Evolutionary conservation across 352 stramenopile genomes (phyloP), one percentile per base, ranked within the genome.

Genomic region (Phytophthora lateralis): DNA sequence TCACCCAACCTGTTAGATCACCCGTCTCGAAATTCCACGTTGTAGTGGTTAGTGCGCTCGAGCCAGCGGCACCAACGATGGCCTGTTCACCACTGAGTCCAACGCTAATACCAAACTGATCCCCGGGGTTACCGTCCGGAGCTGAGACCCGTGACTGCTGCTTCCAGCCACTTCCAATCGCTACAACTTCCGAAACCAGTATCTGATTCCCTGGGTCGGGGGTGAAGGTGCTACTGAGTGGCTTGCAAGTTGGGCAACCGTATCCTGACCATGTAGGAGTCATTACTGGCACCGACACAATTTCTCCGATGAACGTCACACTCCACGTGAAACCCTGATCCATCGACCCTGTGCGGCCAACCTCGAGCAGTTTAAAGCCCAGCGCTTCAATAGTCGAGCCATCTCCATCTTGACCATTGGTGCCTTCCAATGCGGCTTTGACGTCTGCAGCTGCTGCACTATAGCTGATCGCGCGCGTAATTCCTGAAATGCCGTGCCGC

Each of bases 11-110:
- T 0, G 82, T 89, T 34, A 99, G 73, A 60, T 98, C 89, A 37
- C 96, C 97, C 0, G 96, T 98, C 60, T 99, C 97, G 66, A 99
- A 99, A 68, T 99, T 88, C 95, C 96, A 99, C 14, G 96, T 98
- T 43, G 93, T 98, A 2, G 80, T 93, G 2, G 88, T 80, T 14
- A 93, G 77, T 2, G 85, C 83, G 8, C 69, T 79, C 1, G 87
- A 95, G 2, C 70, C 59, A 52, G 80, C 74, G 5, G 89, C 87
- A 3, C 89, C 87, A 4, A 96, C 71, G 12, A 96, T 76, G 8
- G 89, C 58, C 52, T 94, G 83, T 50, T 96, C 82, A 12, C 82
- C 84, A 34, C 86, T 88, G 21, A 97, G 61, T 2, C 75, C 85
- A 10, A 97, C 76, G 38, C 75, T 91, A 6, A 66, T 59, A 2